These are phyloP conservation scores for Rubia occidens DNA, from an alignment of 305 asterid species.

Conservation along the genomic window DNA sequence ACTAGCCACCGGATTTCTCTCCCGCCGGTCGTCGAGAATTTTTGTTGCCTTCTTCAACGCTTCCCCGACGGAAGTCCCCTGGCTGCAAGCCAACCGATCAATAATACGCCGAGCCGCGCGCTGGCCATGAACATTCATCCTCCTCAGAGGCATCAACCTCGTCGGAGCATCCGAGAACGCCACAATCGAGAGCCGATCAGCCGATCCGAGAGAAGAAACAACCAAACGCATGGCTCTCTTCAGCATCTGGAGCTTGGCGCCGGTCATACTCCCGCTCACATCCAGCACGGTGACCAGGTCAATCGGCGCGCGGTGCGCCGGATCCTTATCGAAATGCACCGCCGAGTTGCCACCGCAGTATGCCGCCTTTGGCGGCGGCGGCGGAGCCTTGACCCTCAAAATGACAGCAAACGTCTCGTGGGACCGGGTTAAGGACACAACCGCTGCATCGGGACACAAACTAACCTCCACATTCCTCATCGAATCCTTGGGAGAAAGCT, in stretches of 20 bases:
- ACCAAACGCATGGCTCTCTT: conserved; percentile 82
- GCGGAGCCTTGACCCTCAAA: conserved; percentile 46
- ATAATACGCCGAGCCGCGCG: conserved; percentile 50
- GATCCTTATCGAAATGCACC: conserved; percentile 24
- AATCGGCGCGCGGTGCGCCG: conserved; percentile 66
- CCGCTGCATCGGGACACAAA: too few species aligned
- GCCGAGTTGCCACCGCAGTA: conserved; percentile 17
- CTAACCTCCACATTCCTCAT: too few species aligned
- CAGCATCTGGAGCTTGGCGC: conserved; percentile 80
- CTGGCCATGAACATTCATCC: conserved; percentile 74
- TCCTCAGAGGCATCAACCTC: conserved; percentile 48
- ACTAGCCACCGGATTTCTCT: conserved; percentile 73
- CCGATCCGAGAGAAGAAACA: conserved; percentile 74
- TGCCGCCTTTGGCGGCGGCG: conserved; percentile 22
- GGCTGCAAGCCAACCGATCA: conserved; percentile 55
- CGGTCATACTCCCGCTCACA: conserved; percentile 68
- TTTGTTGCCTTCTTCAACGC: conserved; percentile 63
- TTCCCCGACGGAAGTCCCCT: conserved; percentile 52
- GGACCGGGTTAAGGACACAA: too few species aligned
- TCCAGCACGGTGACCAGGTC: conserved; percentile 84
- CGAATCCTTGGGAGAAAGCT: too few species aligned
- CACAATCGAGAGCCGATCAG: conserved; percentile 75
- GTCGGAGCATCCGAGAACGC: conserved; percentile 55
- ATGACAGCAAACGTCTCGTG: too few species aligned
- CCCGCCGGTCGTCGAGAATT: conserved; percentile 74